Evolutionary conservation across 768 basidiomycete species (phyloP).

Genomic region (Amanita inopinata): DNA sequence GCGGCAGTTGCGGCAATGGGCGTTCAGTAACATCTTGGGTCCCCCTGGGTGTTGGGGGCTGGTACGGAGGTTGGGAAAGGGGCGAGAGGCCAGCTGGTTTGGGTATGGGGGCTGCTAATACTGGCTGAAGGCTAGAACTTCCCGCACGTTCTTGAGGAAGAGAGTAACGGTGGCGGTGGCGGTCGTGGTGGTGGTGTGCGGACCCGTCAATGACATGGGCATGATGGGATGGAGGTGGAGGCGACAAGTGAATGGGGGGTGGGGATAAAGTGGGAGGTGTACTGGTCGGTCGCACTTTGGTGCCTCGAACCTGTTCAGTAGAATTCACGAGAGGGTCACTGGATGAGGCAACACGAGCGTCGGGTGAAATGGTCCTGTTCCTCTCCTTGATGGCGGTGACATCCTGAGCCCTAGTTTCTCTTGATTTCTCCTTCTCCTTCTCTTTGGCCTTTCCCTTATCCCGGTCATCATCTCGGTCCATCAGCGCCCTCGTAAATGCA

Average conservation of each 20-base stretch:
- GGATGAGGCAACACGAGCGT: neutral
- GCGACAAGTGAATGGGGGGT: slow-evolving; percentile 10
- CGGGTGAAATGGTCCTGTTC: neutral
- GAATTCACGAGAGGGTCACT: too few species aligned
- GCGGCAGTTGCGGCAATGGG: neutral
- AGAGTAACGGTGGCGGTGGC: slow-evolving; percentile 4
- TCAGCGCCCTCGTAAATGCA: slow-evolving; percentile 26
- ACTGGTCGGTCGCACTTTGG: neutral
- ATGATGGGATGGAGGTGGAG: slow-evolving; percentile 8
- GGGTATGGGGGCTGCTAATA: too few species aligned
- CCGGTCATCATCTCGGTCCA: slow-evolving; percentile 10
- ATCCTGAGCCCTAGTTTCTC: slow-evolving; percentile 20
- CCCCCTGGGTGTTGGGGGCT: slow-evolving; percentile 8
- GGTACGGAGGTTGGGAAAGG: neutral
- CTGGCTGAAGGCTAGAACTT: neutral
- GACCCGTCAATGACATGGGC: slow-evolving; percentile 2
- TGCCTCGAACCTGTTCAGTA: too few species aligned
- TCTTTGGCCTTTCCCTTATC: slow-evolving; percentile 16
- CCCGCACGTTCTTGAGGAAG: slow-evolving; percentile 3
- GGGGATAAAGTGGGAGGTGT: slow-evolving; percentile 7
- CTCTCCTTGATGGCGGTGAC: neutral
- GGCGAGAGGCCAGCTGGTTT: too few species aligned
- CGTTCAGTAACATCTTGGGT: slow-evolving; percentile 1
- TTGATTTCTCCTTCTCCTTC: slow-evolving; percentile 27
- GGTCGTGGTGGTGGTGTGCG: slow-evolving; percentile 1